Evolutionary conservation across 164 flowering plant species (phyloP).

Genomic region (Cinnamomum chago): DNA sequence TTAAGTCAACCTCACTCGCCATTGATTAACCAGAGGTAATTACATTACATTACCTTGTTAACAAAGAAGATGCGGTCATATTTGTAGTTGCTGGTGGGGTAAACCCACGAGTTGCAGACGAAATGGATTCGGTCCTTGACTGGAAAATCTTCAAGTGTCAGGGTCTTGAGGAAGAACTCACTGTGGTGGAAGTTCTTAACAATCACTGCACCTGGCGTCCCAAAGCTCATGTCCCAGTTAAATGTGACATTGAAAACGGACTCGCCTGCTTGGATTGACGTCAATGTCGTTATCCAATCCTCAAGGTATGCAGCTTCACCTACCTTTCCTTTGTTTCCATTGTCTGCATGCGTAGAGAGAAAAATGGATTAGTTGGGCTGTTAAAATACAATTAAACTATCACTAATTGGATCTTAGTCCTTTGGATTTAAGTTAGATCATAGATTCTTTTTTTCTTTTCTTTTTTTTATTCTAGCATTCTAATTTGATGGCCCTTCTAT

Average conservation of each 20-base stretch:
- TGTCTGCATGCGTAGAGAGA: slow-evolving; percentile 1
- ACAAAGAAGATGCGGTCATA: slow-evolving; percentile 30
- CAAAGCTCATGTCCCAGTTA: slow-evolving; percentile 55
- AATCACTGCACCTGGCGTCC: slow-evolving; percentile 71
- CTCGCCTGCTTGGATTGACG: slow-evolving; percentile 39
- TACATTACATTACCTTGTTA: slow-evolving; percentile 25
- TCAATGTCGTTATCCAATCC: slow-evolving; percentile 50
- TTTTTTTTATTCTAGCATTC: too few relatives aligned
- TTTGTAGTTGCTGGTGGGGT: slow-evolving; percentile 49
- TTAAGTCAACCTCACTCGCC: neutral
- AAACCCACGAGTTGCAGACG: slow-evolving; percentile 86
- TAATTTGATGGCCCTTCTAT: too few relatives aligned
- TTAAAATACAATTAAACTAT: neutral
- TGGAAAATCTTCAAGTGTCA: slow-evolving; percentile 63
- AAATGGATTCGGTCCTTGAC: slow-evolving; percentile 56
- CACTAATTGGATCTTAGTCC: too few relatives aligned
- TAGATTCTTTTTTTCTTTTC: too few relatives aligned
- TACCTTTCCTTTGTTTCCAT: slow-evolving; percentile 3
- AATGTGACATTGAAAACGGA: slow-evolving; percentile 39
- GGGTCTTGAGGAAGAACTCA: slow-evolving; percentile 61
- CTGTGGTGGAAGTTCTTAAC: slow-evolving; percentile 61
- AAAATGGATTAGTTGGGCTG: neutral
- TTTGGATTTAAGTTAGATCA: too few relatives aligned
- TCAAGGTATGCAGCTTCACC: slow-evolving; percentile 55
- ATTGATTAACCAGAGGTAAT: neutral